Base-by-base conservation (phyloP, 306 rosid genomes). In the Psophocarpus tetragonolobus region DNA sequence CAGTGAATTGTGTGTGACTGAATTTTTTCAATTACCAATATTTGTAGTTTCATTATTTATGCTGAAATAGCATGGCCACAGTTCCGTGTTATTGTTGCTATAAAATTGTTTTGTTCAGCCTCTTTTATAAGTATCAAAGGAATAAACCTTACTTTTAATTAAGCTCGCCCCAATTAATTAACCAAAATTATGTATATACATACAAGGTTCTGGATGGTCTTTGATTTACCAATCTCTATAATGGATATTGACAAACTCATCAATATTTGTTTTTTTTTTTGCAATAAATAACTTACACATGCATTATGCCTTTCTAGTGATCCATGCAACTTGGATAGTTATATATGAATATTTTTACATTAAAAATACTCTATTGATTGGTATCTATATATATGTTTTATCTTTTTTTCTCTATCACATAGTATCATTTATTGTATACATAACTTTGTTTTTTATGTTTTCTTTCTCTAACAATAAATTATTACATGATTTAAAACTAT, bases 41-140 rank as follows among this genome's bases (percentile, higher is more conserved):
- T 42, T 81, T 83, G 74, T 48, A 61, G 84, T 82, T 81, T 73
- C 79, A 58, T 73, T 35, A 77, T 67, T 76, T 54, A 10, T 65
- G 50, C 62, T 84, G 47, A 72, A 79, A 35, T 76, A 60, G 65
- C 32, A 54, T 69, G 85, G 73, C 71, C 63, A 30, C 13, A 10
- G 56, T 47, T 79, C 78, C 61, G 13, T 67, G 14, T 13, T 64
- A 58, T n/a, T 60, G 24, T 5, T 69, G 60, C 69, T 69, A 32
- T 32, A 32, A 32, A 32, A 32, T 32, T 32, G 36, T 32, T 32
- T 32, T 6, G 0, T 32, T 32, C 32, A 20, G 5, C 41, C 35
- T 39, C 20, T 41, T 67, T 41, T 42, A 38, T 67, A 67, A 20
- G 21, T 20, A 42, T 9, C 50, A 36, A 65, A 36, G 32, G n/a